phyloP scores from a whole-genome alignment of 805 yeast genomes.

The Debaryomyces castellii region DNA sequence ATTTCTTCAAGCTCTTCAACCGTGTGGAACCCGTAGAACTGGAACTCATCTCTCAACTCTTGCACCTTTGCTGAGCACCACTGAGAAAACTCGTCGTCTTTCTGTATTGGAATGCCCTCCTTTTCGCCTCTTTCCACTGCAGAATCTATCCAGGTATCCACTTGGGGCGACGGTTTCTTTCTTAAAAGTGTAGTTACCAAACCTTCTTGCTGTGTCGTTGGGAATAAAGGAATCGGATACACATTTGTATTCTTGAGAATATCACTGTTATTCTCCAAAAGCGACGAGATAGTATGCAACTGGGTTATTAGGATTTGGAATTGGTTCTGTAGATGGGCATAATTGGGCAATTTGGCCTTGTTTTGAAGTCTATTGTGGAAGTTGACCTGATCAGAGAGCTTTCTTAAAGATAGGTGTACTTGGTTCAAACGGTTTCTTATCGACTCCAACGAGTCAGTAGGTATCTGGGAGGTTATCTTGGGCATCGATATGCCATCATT shows the following conservation, averaged over 20 bases:
- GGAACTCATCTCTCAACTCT: conserved; percentile 52
- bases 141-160: conserved; percentile 74
- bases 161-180: conserved; percentile 88
- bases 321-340: conserved; percentile 78
- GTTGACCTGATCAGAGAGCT: conserved; percentile 36
- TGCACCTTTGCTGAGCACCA: conserved; percentile 64
- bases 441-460: conserved; percentile 39
- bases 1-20: conserved; percentile 42
- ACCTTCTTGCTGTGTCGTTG: conserved; percentile 80
- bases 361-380: conserved; percentile 36
- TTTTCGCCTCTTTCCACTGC: conserved; percentile 22
- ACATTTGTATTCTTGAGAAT: conserved; percentile 66
- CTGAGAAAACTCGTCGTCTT: conserved; percentile 65
- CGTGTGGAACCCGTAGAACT: conserved; percentile 61
- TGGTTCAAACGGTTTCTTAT: conserved; percentile 42
- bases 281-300: conserved; percentile 69
- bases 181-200: conserved; percentile 80
- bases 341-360: conserved; percentile 39
- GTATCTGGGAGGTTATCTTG: conserved; percentile 23
- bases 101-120: conserved; percentile 25
- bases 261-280: conserved; percentile 61
- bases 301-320: conserved; percentile 82
- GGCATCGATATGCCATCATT: not conserved
- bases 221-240: conserved; percentile 82
- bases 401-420: conserved; percentile 40